A percentile compares a stretch with the other conserved stretches of the same genome.
Conservation (phyloP, 352 stramenopile species). For the Phytophthora tubulina region DNA sequence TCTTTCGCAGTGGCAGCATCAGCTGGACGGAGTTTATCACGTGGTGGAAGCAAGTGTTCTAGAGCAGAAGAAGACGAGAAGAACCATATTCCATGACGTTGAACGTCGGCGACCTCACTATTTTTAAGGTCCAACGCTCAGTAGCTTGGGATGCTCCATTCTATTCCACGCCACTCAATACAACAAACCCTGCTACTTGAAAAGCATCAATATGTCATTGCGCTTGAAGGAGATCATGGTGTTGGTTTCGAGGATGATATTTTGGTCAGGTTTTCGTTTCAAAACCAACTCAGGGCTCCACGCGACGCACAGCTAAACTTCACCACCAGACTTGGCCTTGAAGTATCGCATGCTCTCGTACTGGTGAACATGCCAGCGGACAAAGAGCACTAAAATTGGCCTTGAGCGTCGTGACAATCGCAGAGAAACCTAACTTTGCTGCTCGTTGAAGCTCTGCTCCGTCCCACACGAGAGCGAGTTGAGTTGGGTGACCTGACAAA, state of each 20-base stretch:
- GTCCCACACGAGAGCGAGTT: slow-evolving; percentile 26
- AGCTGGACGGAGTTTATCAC: slow-evolving; percentile 82
- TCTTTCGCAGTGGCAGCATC: slow-evolving; percentile 64
- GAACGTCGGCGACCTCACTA: slow-evolving; percentile 12
- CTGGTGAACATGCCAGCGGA: slow-evolving; percentile 36
- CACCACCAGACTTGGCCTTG: slow-evolving; percentile 11
- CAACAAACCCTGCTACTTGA: no score
- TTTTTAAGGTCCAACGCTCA: slow-evolving; percentile 39
- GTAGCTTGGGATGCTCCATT: slow-evolving; percentile 1
- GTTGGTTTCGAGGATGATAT: slow-evolving; percentile 38
- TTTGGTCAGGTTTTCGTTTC: slow-evolving; percentile 41
- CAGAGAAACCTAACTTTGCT: slow-evolving; percentile 28
- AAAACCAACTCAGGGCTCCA: slow-evolving; percentile 35
- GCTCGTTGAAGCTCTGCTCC: slow-evolving; percentile 22
- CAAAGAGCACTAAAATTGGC: slow-evolving; percentile 46
- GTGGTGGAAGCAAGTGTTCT: slow-evolving; percentile 84
- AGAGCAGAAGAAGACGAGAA: slow-evolving; percentile 7
- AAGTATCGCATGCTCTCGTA: slow-evolving; percentile 35
- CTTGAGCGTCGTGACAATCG: slow-evolving; percentile 15
- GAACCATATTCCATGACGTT: slow-evolving; percentile 23
- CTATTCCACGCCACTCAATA: background rate
- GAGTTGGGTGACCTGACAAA: slow-evolving; percentile 33
- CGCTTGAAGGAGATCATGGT: slow-evolving; percentile 10
- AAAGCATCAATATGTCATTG: background rate
- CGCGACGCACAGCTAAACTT: slow-evolving; percentile 19